Base-by-base conservation (phyloP, 768 basidiomycete genomes). In the Tulasnella sp. region DNA sequence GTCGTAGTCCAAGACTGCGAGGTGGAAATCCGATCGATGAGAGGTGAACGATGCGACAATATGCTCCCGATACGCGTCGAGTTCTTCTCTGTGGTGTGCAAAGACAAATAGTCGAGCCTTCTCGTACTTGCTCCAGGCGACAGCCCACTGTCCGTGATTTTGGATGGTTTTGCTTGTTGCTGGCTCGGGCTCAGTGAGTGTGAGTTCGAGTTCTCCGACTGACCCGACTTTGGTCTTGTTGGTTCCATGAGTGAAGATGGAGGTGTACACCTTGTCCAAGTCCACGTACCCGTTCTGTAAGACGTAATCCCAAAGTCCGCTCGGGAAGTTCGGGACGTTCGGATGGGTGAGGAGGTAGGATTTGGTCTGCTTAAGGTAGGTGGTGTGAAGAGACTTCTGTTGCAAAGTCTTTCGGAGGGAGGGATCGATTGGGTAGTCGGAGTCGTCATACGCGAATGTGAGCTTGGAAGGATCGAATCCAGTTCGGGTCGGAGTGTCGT, bases 251-350 rank as follows among this genome's bases (percentile, higher is more conserved):
- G 45, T 19, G 22, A 48, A 43, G 15, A 47, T 24, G 15, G 16
- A 22, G 7, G 37, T 12, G 40, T 28, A 41, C 27, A 56, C 37
- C 37, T 49, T 53, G 46, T 54, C 46, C 31, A 56, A 41, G 33
- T 56, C 56, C 40, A 54, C 31, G 37, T 33, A 47, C 19, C 46
- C 15, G 20, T 43, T 19, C 41, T 20, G 6, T 12, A 56, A 46
- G 45, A 56, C 45, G 29, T 47, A 19, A 7, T 37, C 32, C 55
- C 55, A 56, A n/a, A 53, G 37, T 4, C 28, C 25, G 12, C 48
- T 37, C 8, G 55, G 55, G 53, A 56, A 47, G 5, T 28, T 10
- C n/a, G 55, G 55, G 15, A 22, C 3, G 31, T 37, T 31, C n/a
- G 16, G 16, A n/a, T 25, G 19, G 34, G 16, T 16, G 46, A 25